phyloP scores from a whole-genome alignment of 441 rosid genomes.

The Jatropha podagrica region DNA sequence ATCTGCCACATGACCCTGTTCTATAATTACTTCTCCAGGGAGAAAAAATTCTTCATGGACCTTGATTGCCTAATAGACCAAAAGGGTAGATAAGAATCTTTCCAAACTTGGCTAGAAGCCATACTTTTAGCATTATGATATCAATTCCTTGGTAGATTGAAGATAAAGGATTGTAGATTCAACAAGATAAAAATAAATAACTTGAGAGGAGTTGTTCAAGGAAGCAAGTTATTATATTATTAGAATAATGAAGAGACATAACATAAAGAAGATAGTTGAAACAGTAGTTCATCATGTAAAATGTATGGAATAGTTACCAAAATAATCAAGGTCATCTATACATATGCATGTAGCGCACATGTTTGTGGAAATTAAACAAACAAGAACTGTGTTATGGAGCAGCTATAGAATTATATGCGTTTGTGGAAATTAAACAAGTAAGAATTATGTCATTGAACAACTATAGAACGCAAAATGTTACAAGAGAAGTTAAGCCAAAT shows the following conservation, averaged over 20 bases:
- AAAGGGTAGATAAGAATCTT: slow-evolving; percentile 3
- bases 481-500: neutral
- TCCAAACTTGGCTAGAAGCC: neutral
- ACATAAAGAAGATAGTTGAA: neutral
- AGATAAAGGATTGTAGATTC: neutral
- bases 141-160: neutral
- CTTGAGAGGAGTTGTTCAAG: neutral
- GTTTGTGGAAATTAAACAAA: neutral
- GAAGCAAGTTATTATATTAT: neutral
- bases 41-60: slow-evolving; percentile 83
- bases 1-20: slow-evolving; percentile 70
- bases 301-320: neutral
- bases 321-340: neutral
- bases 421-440: neutral
- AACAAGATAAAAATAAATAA: neutral
- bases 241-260: neutral
- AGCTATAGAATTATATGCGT: too few relatives aligned
- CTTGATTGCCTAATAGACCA: slow-evolving; percentile 49
- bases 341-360: neutral
- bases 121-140: neutral
- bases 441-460: neutral
- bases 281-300: neutral
- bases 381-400: too few relatives aligned
- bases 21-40: slow-evolving; percentile 81
- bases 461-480: neutral